A percentile compares a stretch with the other conserved stretches of the same genome.
Evolutionary conservation across 345 rosid genomes (phyloP).

Genomic region (Turritis glabra): DNA sequence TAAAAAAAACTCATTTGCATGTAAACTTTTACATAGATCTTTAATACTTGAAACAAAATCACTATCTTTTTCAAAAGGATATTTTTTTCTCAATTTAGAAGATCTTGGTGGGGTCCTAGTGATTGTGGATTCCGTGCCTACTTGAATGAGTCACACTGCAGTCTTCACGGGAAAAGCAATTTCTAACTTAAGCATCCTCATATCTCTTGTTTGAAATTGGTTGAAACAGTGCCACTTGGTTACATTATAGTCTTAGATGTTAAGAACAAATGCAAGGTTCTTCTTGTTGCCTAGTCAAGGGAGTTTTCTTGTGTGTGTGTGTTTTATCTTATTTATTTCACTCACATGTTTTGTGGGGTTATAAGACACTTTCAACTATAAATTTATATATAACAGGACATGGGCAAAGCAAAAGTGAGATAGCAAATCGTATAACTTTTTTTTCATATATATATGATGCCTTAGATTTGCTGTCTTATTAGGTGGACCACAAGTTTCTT

Average conservation of each 20-base stretch:
- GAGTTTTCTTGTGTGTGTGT: slow-evolving; percentile 9
- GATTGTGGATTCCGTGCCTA: slow-evolving; percentile 37
- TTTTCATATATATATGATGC: slow-evolving; percentile 26
- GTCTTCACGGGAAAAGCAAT: slow-evolving; percentile 38
- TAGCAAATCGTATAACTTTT: slow-evolving; percentile 30
- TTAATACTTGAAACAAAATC: background rate
- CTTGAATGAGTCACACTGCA: slow-evolving; percentile 41
- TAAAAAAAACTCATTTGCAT: background rate
- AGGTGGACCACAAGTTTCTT: slow-evolving; percentile 28
- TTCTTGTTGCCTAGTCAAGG: slow-evolving; percentile 19
- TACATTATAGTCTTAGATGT: slow-evolving; percentile 13
- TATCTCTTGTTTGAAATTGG: slow-evolving; percentile 21
- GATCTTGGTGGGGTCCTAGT: slow-evolving; percentile 23
- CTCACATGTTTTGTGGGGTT: slow-evolving; percentile 32
- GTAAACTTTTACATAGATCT: background rate
- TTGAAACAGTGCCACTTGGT: slow-evolving; percentile 30
- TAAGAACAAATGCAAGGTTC: background rate
- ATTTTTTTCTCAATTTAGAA: background rate
- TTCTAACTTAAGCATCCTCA: slow-evolving; percentile 5
- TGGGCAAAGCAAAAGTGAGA: slow-evolving; percentile 35
- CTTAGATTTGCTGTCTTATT: slow-evolving; percentile 35
- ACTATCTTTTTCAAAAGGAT: background rate
- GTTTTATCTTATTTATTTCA: background rate
- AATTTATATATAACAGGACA: background rate
- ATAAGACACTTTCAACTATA: background rate